Evolutionary conservation across 176 grass and related monocot genomes (phyloP), one percentile per base, ranked within the genome.

Genomic region (Canna indica): DNA sequence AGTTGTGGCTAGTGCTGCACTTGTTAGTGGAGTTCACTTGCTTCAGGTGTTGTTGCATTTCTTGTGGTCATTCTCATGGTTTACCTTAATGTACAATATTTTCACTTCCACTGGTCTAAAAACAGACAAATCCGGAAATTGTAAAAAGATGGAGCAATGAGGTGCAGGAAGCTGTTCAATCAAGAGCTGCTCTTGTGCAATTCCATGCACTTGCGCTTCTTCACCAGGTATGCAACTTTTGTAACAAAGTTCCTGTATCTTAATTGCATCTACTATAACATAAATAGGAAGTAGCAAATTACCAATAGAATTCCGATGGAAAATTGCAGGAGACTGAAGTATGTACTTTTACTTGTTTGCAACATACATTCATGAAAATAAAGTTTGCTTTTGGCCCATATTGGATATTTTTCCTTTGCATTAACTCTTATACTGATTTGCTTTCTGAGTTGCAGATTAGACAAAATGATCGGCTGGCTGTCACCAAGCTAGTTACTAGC

Each of bases 101-200:
- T 81, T 45, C 74, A 82, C n/a, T n/a, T n/a, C n/a, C n/a, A n/a
- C n/a, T n/a, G n/a, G n/a, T n/a, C n/a, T 27, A 36, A 42, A 52
- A 58, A 20, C 69, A 99, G 95, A 94, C 95, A 82, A 99, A 81
- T 66, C 87, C 90, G 0, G 90, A 93, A 79, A 88, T 99, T 77
- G 90, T 99, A 67, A 99, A 93, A 80, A 93, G 95, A 84, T 99
- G 95, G 95, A 99, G 84, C 80, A 99, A 99, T 81, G 95, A 99
- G 80, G 95, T 99, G 70, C 95, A 99, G 77, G 95, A 99, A 78
- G 95, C 84, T 81, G 84, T 99, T 46, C 94, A 93, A 77, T 99
- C 94, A 45, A 99, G 95, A 86, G 70, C 82, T 67, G 73, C 90
- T 82, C 90, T 99, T 48, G 95, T 93, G 57, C 95, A 99, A 76